These are phyloP conservation scores for Coemansia sp. DNA, from an alignment of 192 early-diverging fungal genomes.

Conservation along the genomic window DNA sequence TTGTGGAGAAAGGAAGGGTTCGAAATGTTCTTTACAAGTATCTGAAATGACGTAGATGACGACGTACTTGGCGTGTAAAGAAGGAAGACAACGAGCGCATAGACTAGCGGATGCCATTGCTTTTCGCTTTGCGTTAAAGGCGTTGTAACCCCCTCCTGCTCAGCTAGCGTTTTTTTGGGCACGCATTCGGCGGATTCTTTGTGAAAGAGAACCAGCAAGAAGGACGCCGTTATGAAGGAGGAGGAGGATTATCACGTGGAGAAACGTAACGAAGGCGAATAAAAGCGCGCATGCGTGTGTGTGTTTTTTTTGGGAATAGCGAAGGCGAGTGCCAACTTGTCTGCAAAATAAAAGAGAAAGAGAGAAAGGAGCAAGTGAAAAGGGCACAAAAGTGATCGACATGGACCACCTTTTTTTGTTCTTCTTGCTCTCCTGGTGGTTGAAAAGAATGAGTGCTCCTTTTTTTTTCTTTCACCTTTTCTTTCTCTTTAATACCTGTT, in stretches of 20 bases:
- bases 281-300: too few relatives aligned
- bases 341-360: background rate
- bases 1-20: background rate
- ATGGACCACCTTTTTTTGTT: background rate
- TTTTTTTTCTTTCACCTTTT: slow-evolving; percentile 8
- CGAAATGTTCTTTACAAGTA: background rate
- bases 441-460: background rate
- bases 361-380: background rate
- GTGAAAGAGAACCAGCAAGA: too few relatives aligned
- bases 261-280: background rate
- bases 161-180: too few relatives aligned
- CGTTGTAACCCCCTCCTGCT: too few relatives aligned
- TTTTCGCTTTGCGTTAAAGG: too few relatives aligned
- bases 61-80: too few relatives aligned
- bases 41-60: background rate
- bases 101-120: too few relatives aligned
- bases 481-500: background rate
- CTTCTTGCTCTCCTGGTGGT: background rate
- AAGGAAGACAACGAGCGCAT: too few relatives aligned
- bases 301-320: too few relatives aligned
- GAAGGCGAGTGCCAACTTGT: too few relatives aligned
- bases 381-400: slow-evolving; percentile 2
- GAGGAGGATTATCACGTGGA: background rate
- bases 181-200: too few relatives aligned
- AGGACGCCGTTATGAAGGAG: background rate